Evolutionary conservation across 2,329 filamentous ascomycete genomes (phyloP), one percentile per base, ranked within the genome.

Genomic region (Aspergillus fischeri): DNA sequence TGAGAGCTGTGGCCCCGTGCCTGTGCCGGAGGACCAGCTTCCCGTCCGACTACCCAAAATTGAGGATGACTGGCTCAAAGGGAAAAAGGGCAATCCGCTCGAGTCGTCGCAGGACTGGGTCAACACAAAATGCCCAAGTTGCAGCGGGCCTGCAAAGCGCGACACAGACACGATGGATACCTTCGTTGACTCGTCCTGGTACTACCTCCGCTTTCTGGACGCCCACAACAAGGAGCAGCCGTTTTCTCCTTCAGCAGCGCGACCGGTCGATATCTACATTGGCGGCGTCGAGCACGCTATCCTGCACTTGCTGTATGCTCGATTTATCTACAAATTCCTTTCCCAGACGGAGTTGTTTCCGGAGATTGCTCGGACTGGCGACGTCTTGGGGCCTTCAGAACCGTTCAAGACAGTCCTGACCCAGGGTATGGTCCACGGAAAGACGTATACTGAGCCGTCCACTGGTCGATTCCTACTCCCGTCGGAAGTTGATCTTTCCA

Each of bases 91-190:
- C 0, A 96, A 93, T 65, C 90, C 91, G 0, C 79, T 96, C 20
- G 89, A 90, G 62, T 81, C 83, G 21, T 85, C 86, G 1, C 76
- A 85, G 11, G 84, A 88, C 7, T 96, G 91, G 86, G 80, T 91
- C 49, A 85, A 92, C 65, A 89, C 86, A 0, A 72, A 80, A 2
- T 96, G 92, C 68, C 92, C 92, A 21, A 74, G 66, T 50, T 96
- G 92, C 66, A 77, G 82, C 17, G 80, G 83, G 1, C 75, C 84
- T 25, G 92, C 90, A 6, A 88, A 86, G 70, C 83, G 92, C 61
- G 92, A 96, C 63, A 96, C 92, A 0, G 92, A 96, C 71, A 96
- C 92, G 2, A 96, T 96, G 92, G 92, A 96, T 72, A 96, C 92
- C 0, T 96, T 96, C 75, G 92, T 96, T 59, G 92, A 96, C 75